Evolutionary conservation across 139 green algal genomes (phyloP).

Genomic region (Chlorella sp.): DNA sequence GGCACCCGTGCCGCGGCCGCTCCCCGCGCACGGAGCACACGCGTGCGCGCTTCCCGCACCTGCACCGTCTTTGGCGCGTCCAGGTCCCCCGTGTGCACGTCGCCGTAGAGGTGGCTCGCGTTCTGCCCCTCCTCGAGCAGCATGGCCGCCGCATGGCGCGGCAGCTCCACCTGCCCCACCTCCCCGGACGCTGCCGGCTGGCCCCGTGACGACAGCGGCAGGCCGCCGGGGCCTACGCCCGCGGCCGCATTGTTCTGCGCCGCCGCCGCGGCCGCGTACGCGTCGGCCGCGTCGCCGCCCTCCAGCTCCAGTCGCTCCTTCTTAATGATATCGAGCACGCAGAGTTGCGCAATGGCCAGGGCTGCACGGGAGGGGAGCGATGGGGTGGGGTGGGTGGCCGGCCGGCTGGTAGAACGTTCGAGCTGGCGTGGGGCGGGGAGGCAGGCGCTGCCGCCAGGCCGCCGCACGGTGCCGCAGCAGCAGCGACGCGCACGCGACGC

Average conservation of each 20-base stretch:
- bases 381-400: not conserved
- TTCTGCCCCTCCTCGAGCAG: conserved; percentile 16
- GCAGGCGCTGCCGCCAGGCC: no score
- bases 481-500: no score
- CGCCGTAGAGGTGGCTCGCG: conserved; percentile 16
- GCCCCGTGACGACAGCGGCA: conserved; percentile 1
- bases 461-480: no score
- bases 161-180: no score
- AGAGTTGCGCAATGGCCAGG: conserved; percentile 24
- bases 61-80: conserved; percentile 50
- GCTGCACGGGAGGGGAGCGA: not conserved
- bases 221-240: not conserved
- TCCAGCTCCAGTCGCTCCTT: conserved; percentile 30
- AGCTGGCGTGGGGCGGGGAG: no score
- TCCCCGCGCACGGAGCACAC: no score
- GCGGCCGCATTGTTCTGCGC: not conserved
- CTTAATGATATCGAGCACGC: conserved; percentile 33
- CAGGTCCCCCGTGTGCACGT: conserved; percentile 41
- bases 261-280: not conserved
- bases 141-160: not conserved
- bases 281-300: not conserved
- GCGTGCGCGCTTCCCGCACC: no score
- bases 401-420: conserved; percentile 3
- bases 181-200: no score
- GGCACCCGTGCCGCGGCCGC: no score